Percentiles rank a stretch among this genome's conserved stretches.
These are phyloP conservation scores for Grosmannia serpens DNA, from an alignment of 2,329 filamentous ascomycete species.

Conservation along the genomic window DNA sequence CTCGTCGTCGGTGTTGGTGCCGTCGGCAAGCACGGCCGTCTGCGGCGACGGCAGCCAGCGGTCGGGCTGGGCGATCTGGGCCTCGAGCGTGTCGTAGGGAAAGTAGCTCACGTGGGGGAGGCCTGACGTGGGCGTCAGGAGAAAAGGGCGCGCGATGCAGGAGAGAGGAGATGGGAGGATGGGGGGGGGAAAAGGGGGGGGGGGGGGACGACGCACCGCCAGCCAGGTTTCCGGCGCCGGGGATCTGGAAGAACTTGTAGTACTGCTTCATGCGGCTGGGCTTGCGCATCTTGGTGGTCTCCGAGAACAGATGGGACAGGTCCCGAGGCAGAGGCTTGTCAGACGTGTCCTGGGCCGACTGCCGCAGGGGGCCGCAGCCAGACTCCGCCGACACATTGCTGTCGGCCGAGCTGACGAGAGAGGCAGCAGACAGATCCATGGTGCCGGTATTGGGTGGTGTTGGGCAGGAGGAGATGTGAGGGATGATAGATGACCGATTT, in stretches of 20 bases:
- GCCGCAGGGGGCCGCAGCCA: background rate
- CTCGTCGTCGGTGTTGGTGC: slow-evolving; percentile 20
- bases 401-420: background rate
- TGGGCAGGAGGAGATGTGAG: background rate
- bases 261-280: slow-evolving; percentile 64
- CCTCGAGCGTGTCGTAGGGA: slow-evolving; percentile 83
- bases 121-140: slow-evolving; percentile 33
- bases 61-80: slow-evolving; percentile 61
- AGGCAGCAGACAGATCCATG: background rate
- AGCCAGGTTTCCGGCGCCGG: slow-evolving; percentile 50
- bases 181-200: background rate
- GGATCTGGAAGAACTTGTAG: slow-evolving; percentile 71
- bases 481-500: background rate
- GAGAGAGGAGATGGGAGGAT: background rate
- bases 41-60: slow-evolving; percentile 64
- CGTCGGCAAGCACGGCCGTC: slow-evolving; percentile 30
- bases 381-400: background rate
- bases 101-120: slow-evolving; percentile 75
- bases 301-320: slow-evolving; percentile 68
- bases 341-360: background rate
- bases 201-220: slow-evolving; percentile 35
- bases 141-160: background rate
- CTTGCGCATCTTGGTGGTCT: slow-evolving; percentile 51
- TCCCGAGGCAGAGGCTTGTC: slow-evolving; percentile 48
- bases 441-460: background rate